These are phyloP conservation scores for Syncephalis plumigaleata DNA, from an alignment of 371 early-diverging fungal species.

Conservation along the genomic window DNA sequence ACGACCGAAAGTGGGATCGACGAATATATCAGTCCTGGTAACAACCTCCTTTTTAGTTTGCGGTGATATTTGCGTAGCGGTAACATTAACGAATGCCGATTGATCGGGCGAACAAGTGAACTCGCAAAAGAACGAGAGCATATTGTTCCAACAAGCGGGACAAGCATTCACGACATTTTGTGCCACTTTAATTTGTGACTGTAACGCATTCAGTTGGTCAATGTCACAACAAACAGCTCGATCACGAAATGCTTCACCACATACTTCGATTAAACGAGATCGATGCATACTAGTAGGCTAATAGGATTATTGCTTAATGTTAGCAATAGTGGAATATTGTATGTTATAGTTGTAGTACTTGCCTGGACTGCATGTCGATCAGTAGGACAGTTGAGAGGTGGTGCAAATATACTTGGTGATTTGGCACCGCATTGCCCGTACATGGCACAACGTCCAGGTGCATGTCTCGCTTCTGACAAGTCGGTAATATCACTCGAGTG, in stretches of 20 bases:
- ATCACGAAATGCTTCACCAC: constrained; percentile 30
- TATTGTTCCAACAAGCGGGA: constrained; percentile 64
- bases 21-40: constrained; percentile 32
- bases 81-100: constrained; percentile 50
- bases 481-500: too few species aligned
- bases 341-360: constrained; percentile 1
- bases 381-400: constrained; percentile 25
- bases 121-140: constrained; percentile 47
- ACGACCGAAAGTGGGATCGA: constrained; percentile 31
- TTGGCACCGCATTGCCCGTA: constrained; percentile 29
- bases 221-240: constrained; percentile 42
- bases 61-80: constrained; percentile 12
- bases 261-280: constrained; percentile 26
- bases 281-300: constrained; percentile 27
- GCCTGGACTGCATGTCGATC: constrained; percentile 26
- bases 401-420: constrained; percentile 11
- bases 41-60: constrained; percentile 19
- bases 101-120: constrained; percentile 58
- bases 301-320: background rate
- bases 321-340: background rate
- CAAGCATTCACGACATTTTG: constrained; percentile 40
- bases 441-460: constrained; percentile 36
- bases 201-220: constrained; percentile 28
- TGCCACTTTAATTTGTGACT: constrained; percentile 29
- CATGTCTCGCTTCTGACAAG: too few species aligned